Evolutionary conservation across 148 eudicot species (phyloP), one percentile per base, ranked within the genome.

Genomic region (Vaccinium darrowii): DNA sequence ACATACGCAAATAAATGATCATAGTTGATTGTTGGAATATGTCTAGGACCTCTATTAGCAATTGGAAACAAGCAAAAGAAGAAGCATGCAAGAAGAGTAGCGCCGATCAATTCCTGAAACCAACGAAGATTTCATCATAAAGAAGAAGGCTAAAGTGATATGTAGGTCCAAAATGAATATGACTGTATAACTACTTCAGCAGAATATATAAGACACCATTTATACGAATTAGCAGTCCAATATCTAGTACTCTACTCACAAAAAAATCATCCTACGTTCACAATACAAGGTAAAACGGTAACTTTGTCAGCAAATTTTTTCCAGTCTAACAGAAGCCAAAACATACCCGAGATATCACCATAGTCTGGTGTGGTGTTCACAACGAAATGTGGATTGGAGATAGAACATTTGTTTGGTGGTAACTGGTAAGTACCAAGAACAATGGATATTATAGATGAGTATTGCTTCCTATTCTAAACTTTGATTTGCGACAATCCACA

Each of bases 21-120:
- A 89, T 94, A 97, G 92, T 97, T 97, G 98, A 95, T 91, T 60
- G 75, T 49, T 86, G 93, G 99, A 81, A 97, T 95, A 93, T 87
- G 91, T 81, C 91, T 91, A 88, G 93, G 90, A 89, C 90, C 92
- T 93, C 99, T 92, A 83, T 84, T 78, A 80, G 87, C 86, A 39
- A 80, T 84, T 78, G 98, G 99, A 89, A 93, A 97, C 91, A 97
- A 91, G 89, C 98, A 97, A 88, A 97, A 93, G 90, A 97, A 90
- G 80, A 98, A 91, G 80, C 99, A 97, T 58, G 93, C 88, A 81
- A 97, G 94, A 86, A 97, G 93, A 88, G 98, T 94, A 88, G 98
- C 95, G 78, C 94, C 98, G 85, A 94, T 92, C 90, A 97, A 86
- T 87, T 97, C 98, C 99, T 97, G 93, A 30, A 84, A 83, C 74